Evolutionary conservation across 2,329 filamentous ascomycete species (phyloP).

Genomic region (Rutstroemia sp.): DNA sequence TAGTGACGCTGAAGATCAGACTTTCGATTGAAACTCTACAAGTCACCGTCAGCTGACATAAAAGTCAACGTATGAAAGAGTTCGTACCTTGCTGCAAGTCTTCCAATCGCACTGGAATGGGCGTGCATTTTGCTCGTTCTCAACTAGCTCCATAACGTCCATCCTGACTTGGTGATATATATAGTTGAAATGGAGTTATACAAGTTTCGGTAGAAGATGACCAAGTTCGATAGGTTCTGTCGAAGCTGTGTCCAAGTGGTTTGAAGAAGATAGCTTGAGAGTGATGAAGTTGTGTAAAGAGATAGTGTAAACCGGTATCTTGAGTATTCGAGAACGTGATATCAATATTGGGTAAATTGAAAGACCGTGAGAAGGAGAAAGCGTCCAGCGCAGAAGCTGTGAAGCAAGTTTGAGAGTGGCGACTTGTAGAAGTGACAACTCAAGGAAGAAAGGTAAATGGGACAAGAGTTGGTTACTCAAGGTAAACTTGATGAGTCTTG

Average conservation of each 20-base stretch:
- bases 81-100: slow-evolving; percentile 50
- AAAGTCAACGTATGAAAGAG: background rate
- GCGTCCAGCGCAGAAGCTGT: slow-evolving; percentile 23
- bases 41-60: slow-evolving; percentile 6
- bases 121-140: slow-evolving; percentile 54
- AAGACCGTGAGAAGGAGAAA: slow-evolving; percentile 9
- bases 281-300: background rate
- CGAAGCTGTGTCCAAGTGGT: too few relatives aligned
- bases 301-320: background rate
- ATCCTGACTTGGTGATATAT: slow-evolving; percentile 30
- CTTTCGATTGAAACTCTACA: slow-evolving; percentile 64
- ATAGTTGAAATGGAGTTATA: background rate
- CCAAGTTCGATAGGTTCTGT: background rate
- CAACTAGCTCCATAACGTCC: slow-evolving; percentile 59
- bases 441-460: background rate
- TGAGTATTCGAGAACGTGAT: slow-evolving; percentile 7
- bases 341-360: background rate
- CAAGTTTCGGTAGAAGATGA: background rate
- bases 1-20: slow-evolving; percentile 64
- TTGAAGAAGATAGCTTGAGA: background rate
- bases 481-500: background rate
- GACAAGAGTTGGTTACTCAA: slow-evolving; percentile 1
- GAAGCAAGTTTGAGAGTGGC: slow-evolving; percentile 9
- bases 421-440: slow-evolving; percentile 2
- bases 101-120: slow-evolving; percentile 60